phyloP scores from a whole-genome alignment of 2,329 filamentous ascomycete genomes.

The Endothia cerciana region DNA sequence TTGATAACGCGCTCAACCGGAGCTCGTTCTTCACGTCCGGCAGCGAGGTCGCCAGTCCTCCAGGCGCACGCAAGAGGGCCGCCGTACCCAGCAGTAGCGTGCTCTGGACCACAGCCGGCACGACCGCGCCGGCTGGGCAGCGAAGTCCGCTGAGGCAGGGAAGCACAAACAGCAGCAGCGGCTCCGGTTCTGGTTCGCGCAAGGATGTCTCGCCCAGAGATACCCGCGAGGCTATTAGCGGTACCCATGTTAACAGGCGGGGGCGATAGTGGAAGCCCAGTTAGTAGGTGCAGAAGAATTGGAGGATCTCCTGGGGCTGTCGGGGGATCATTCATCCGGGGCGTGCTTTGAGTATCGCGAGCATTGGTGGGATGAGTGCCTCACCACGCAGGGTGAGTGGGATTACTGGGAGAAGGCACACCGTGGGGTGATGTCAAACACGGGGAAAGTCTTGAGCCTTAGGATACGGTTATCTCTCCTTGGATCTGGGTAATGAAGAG shows the following conservation, averaged over 20 bases:
- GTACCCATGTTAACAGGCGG: neutral
- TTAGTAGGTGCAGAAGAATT: neutral
- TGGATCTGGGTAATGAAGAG: neutral
- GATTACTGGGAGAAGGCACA: neutral
- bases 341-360: neutral
- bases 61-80: constrained; percentile 9
- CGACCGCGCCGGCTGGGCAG: constrained; percentile 6
- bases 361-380: neutral
- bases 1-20: constrained; percentile 18
- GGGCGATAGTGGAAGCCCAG: neutral
- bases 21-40: constrained; percentile 20
- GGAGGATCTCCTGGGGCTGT: no score
- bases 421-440: neutral
- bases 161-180: constrained; percentile 3
- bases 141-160: constrained; percentile 11
- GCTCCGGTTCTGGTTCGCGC: neutral
- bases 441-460: neutral
- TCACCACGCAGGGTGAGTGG: neutral
- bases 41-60: neutral
- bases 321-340: neutral
- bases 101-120: constrained; percentile 14
- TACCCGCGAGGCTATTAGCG: neutral
- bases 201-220: constrained; percentile 4
- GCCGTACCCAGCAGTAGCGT: constrained; percentile 14
- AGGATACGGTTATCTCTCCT: neutral